Evolutionary conservation across 495 filamentous ascomycete species (phyloP), one percentile per base, ranked within the genome.

Genomic region (Cenococcum geophilum): DNA sequence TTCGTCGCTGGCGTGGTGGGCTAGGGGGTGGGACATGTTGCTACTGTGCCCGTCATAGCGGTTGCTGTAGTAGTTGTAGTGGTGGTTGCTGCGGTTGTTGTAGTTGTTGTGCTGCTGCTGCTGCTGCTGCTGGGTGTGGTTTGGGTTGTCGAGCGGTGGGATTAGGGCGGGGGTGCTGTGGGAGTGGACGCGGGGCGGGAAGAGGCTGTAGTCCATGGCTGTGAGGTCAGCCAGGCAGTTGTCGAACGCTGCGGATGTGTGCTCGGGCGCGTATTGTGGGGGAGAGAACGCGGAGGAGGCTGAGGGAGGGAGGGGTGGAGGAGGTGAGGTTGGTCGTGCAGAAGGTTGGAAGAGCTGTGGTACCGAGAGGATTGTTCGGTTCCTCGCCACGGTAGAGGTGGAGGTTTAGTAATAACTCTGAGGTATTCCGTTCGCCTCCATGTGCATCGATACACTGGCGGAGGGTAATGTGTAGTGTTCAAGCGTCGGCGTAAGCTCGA

Each of bases 91-190:
- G 27, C 27, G 2, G 27, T 6, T 32, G 27, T 6, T 32, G 27
- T 6, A 3, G 27, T 6, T 32, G 27, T 2, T 32, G 6, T 6
- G 27, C 27, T 32, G 27, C 27, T 6, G 27, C 6, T 2, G 27
- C 27, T 2, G 27, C 27, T 32, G 27, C 6, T 32, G 27, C 27
- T 32, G 27, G 27, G 27, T 3, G 27, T 12, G 5, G 45, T 49
- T 49, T 14, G 45, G n/a, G 45, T 5, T 18, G 45, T 49, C 45
- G 45, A 49, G 22, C 16, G 45, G 45, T 52, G 49, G 49, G 25
- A 32, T 23, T 1, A 52, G 25, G 1, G 12, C 25, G 4, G 49
- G 23, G 5, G 49, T 52, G 25, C 49, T 52, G 49, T 23, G 22
- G 25, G 49, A 52, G 49, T 52, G 49, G 20, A 16, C 49, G 18